phyloP scores from a whole-genome alignment of 2,329 filamentous ascomycete genomes.

The Coniochaeta sp. region DNA sequence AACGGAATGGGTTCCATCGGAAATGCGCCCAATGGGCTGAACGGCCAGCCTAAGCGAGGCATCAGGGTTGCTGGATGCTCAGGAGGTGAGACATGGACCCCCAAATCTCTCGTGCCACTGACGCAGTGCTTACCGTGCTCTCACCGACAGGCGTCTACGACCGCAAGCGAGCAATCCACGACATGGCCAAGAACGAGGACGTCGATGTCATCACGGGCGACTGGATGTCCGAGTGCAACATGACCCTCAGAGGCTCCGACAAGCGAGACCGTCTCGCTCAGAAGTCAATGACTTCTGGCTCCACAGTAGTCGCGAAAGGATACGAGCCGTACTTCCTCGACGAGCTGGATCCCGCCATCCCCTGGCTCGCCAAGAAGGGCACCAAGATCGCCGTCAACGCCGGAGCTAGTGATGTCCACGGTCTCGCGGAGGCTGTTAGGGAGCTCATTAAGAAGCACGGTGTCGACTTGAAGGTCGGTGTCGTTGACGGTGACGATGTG shows the following conservation, averaged over 20 bases:
- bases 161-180: conserved; percentile 28
- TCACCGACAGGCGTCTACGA: conserved; percentile 27
- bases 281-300: conserved; percentile 17
- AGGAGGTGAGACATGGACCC: conserved; percentile 10
- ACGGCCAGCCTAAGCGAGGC: conserved; percentile 11
- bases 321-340: conserved; percentile 34
- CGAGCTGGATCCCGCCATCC: conserved; percentile 21
- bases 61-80: conserved; percentile 22
- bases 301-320: conserved; percentile 18
- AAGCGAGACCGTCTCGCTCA: conserved; percentile 17
- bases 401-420: conserved; percentile 14
- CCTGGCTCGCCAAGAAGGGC: conserved; percentile 18
- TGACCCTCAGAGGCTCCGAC: conserved; percentile 20
- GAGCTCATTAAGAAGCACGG: conserved; percentile 13
- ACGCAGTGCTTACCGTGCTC: not conserved
- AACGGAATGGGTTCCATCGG: conserved; percentile 12
- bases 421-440: not conserved
- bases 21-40: conserved; percentile 5
- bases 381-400: conserved; percentile 29
- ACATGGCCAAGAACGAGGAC: conserved; percentile 23
- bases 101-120: not conserved
- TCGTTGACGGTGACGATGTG: conserved; percentile 24
- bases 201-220: conserved; percentile 23
- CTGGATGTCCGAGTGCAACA: conserved; percentile 23
- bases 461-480: conserved; percentile 20